Base-by-base conservation (phyloP, 169 alveolate species). In the Cryptosporidium xiaoi region DNA sequence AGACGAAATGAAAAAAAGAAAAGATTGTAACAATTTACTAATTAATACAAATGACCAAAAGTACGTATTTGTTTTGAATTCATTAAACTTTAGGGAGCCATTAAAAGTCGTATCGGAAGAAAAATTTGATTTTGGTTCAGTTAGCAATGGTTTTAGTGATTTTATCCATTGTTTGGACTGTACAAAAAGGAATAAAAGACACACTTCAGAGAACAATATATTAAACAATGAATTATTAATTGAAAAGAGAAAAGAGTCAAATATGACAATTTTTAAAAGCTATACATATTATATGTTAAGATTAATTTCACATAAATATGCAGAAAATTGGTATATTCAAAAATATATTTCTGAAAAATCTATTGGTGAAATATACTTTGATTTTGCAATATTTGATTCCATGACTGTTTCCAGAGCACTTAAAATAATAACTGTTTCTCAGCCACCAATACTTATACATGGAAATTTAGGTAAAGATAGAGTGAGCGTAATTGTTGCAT, bases 391-490 rank as follows among this genome's bases (percentile, higher is more conserved):
- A 33, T 60, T 56, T 44, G 87, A 56, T 50, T 56, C 77, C 0
- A 16, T 6, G 13, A 60, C 69, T n/a, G 44, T 77, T 36, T 77
- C 53, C 2, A 77, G 77, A 40, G 64, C 71, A 12, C 29, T 77
- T 2, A 77, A 77, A 56, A 53, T 77, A 33, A 77, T 77, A 24
- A 62, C 71, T 5, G 87, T 77, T 60, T 77, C 87, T 44, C 65
- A 46, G 2, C 87, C 87, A 16, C 87, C 87, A 46, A 77, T 77
- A 40, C 44, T 77, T 5, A 12, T 77, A 77, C 87, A 77, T 33
- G 87, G 87, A 60, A 60, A 44, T 44, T 62, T 77, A 18, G 87
- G 87, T 3, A 77, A 77, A 33, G 87, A 77, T 40, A 55, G 87
- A 7, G 87, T 77, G 18, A 46, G 87, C 7, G 64, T 77, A 8